Percentiles rank a stretch among this genome's conserved stretches.
phyloP scores from a whole-genome alignment of 768 basidiomycete genomes.

The Nidularia sp. region DNA sequence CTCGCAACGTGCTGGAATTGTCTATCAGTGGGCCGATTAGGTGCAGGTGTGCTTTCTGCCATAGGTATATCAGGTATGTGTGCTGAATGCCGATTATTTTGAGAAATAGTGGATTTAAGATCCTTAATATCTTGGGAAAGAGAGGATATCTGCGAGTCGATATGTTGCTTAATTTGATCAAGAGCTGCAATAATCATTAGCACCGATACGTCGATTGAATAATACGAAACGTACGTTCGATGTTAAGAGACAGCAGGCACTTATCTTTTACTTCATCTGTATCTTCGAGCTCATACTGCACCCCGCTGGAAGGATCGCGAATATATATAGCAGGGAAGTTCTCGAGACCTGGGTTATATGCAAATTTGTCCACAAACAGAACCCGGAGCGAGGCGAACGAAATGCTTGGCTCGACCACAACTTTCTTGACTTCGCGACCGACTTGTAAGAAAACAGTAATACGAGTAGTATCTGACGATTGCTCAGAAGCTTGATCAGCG shows the following conservation, averaged over 20 bases:
- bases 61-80: slow-evolving; percentile 48
- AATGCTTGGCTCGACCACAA: slow-evolving; percentile 61
- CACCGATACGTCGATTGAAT: slow-evolving; percentile 1
- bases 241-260: slow-evolving; percentile 86
- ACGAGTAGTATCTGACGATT: slow-evolving; percentile 24
- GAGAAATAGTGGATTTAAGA: slow-evolving; percentile 61
- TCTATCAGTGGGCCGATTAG: slow-evolving; percentile 67
- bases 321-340: slow-evolving; percentile 97
- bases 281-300: slow-evolving; percentile 95
- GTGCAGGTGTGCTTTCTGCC: slow-evolving; percentile 61
- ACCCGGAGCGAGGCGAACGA: slow-evolving; percentile 76
- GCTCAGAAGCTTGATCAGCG: background rate
- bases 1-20: slow-evolving; percentile 74
- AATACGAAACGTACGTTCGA: slow-evolving; percentile 78
- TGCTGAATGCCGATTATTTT: slow-evolving; percentile 47
- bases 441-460: slow-evolving; percentile 85
- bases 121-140: slow-evolving; percentile 91
- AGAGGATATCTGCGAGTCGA: slow-evolving; percentile 83
- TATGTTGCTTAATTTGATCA: slow-evolving; percentile 98
- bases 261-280: slow-evolving; percentile 88
- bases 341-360: slow-evolving; percentile 88
- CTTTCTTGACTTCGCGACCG: slow-evolving; percentile 89
- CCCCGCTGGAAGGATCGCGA: slow-evolving; percentile 85
- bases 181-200: slow-evolving; percentile 53
- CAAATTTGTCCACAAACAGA: slow-evolving; percentile 92